A percentile compares a stretch with the other conserved stretches of the same genome.
phyloP scores from a whole-genome alignment of 345 rosid genomes.

The Rhodomyrtus tomentosa region DNA sequence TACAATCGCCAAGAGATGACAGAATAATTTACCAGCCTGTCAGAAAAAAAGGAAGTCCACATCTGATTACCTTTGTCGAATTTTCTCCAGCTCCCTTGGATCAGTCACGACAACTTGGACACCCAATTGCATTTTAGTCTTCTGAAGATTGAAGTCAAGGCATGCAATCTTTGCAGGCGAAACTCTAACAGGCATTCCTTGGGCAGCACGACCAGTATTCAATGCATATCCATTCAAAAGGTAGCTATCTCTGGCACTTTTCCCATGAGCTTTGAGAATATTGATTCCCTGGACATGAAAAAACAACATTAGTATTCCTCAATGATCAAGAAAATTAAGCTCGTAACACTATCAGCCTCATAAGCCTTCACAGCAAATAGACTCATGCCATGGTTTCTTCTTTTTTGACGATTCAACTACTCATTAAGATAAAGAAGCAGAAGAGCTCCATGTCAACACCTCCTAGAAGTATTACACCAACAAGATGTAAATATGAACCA shows the following conservation, averaged over 20 bases:
- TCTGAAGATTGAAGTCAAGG: conserved; percentile 95
- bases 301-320: not conserved
- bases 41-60: not conserved
- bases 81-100: conserved; percentile 97
- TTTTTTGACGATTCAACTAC: not conserved
- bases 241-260: conserved; percentile 92
- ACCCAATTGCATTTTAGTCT: conserved; percentile 93
- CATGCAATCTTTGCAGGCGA: conserved; percentile 88
- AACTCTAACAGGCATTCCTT: conserved; percentile 92
- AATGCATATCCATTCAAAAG: conserved; percentile 88
- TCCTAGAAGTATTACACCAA: not conserved
- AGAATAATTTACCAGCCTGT: not conserved
- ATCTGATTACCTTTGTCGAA: conserved; percentile 65
- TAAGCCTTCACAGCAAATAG: not conserved
- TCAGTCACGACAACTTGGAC: conserved; percentile 85
- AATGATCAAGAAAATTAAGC: not conserved
- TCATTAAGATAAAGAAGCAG: not conserved
- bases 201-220: conserved; percentile 93
- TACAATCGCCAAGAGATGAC: not conserved
- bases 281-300: conserved; percentile 58
- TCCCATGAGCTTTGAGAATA: conserved; percentile 88
- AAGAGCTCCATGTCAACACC: not conserved
- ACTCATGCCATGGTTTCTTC: not conserved
- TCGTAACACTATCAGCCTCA: not conserved
- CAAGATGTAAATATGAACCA: not conserved